These are phyloP conservation scores for Verticillium albo-atrum DNA, from an alignment of 2,329 filamentous ascomycete genomes.

Conservation along the genomic window DNA sequence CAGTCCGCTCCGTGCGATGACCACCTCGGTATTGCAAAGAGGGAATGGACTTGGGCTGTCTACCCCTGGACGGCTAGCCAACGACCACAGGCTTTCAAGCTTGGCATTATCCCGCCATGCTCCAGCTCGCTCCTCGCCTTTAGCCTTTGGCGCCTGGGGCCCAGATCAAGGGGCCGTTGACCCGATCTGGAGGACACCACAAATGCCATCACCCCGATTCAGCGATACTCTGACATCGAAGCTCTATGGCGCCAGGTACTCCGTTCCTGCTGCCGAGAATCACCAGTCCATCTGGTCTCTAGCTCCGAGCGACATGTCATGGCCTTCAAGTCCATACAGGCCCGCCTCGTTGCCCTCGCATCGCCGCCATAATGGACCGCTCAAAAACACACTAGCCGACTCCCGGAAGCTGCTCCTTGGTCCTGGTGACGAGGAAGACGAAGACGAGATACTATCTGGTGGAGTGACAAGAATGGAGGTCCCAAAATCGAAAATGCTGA, in stretches of 20 bases:
- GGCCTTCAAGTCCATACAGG: neutral
- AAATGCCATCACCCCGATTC: constrained; percentile 20
- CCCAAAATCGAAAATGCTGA: constrained; percentile 7
- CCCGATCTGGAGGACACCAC: constrained; percentile 32
- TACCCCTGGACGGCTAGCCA: neutral
- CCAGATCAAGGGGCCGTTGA: constrained; percentile 20
- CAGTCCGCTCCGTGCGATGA: constrained; percentile 12
- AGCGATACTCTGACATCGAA: constrained; percentile 9
- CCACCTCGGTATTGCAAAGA: neutral
- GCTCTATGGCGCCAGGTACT: constrained; percentile 4
- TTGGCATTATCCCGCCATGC: constrained; percentile 14
- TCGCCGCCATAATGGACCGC: neutral
- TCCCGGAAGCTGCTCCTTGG: constrained; percentile 7
- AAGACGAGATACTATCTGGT: constrained; percentile 25
- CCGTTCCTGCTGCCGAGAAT: constrained; percentile 5
- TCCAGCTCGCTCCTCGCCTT: constrained; percentile 11
- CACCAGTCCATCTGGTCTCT: constrained; percentile 11
- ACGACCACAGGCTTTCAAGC: constrained; percentile 12
- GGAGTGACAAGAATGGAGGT: neutral
- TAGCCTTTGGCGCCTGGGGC: constrained; percentile 6
- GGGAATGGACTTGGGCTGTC: neutral
- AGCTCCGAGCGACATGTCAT: neutral
- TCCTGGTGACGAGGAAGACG: constrained; percentile 16
- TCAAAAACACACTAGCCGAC: neutral
- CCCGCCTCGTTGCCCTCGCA: neutral